Evolutionary conservation across 2,329 filamentous ascomycete species (phyloP), one percentile per base, ranked within the genome.

Genomic region (Elsinoe fawcettii): DNA sequence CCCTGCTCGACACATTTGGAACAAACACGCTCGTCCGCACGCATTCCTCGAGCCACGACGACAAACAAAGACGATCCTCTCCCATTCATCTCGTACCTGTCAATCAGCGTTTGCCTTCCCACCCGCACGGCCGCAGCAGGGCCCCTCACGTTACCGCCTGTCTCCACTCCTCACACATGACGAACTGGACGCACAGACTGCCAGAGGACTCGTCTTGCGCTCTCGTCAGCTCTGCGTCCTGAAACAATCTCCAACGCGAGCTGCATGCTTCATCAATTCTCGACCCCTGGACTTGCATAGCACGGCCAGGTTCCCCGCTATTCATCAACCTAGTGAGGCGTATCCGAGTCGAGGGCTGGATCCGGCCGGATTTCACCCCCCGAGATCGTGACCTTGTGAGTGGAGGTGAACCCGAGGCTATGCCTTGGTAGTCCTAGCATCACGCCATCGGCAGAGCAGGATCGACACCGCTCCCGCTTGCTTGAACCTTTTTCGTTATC

Each of bases 181-280:
- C 49, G 49, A 51, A 51, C 46, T 51, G 46, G 22, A 39, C 9
- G 49, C 49, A 53, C 49, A 39, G 49, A 53, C 49, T 37, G 41
- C 41, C 14, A 23, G 20, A 32, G 12, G 46, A 30, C 18, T 37
- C 49, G 32, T 27, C 16, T 32, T 36, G 41, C 18, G 11, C 41
- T 44, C 41, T 44, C 41, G 5, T 44, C 41, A 44, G 41, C 41
- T 44, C 5, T 23, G 12, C 41, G 41, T 44, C 22, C 41, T 46
- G 41, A 46, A 46, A 46, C 41, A 46, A 46, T 46, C 14, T 23
- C 18, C 49, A 39, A 37, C 20, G 34, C 49, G 25, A 39, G 30
- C 49, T 36, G 30, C 49, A 22, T 39, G 49, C 49, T 37, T 23
- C 25, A 18, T 51, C 27, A 11, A 53, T 37, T 20, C 18, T 14